phyloP scores from a whole-genome alignment of 75 land plant species.

The Larix kaempferi region DNA sequence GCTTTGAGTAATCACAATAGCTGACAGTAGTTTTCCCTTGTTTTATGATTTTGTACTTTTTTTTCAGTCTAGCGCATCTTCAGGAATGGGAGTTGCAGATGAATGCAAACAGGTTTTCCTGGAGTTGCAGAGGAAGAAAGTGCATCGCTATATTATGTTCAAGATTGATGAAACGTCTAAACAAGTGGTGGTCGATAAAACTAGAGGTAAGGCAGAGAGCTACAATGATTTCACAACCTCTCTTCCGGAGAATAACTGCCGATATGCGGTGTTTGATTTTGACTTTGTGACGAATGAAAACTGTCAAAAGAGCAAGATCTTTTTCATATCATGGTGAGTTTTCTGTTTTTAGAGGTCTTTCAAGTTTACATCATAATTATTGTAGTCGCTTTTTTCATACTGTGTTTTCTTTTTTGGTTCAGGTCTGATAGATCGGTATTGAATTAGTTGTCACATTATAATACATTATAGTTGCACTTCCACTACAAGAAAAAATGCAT shows the following conservation, averaged over 20 bases:
- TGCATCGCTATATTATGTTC: constrained; percentile 47
- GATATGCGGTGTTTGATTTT: constrained; percentile 40
- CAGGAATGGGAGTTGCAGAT: constrained; percentile 53
- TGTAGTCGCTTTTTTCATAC: no score
- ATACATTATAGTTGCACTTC: no score
- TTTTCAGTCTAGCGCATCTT: constrained; percentile 41
- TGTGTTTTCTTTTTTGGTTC: no score
- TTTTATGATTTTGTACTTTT: background rate
- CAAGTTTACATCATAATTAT: no score
- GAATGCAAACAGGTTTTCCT: constrained; percentile 36
- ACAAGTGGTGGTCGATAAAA: constrained; percentile 45
- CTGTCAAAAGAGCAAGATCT: constrained; percentile 48
- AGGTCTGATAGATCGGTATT: no score
- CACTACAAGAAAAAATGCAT: no score
- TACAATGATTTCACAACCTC: constrained; percentile 47
- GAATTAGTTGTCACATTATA: no score
- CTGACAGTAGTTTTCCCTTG: no score
- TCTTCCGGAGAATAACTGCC: constrained; percentile 45
- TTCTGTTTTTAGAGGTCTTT: no score
- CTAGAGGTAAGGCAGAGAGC: constrained; percentile 39
- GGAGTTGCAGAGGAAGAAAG: constrained; percentile 55
- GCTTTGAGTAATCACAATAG: no score
- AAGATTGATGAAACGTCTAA: constrained; percentile 35
- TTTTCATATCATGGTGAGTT: constrained; percentile 37
- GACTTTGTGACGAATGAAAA: constrained; percentile 58